Conservation (phyloP, 164 flowering plant genomes). For the Paratinospora sagittata region DNA sequence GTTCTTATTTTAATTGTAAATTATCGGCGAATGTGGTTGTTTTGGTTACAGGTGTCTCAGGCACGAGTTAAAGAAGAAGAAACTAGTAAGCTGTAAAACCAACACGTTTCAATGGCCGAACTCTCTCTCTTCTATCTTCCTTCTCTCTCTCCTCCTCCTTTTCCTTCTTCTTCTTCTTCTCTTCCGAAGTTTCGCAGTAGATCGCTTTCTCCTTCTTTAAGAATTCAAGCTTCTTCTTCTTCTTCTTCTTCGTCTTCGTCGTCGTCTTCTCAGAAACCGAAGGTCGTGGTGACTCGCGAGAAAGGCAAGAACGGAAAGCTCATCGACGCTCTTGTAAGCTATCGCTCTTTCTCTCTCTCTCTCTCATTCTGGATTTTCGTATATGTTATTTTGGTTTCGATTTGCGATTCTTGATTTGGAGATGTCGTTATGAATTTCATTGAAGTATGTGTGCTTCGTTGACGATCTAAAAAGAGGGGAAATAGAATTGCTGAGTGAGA, state of each 20-base stretch:
- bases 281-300: conserved; percentile 89
- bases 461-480: not conserved
- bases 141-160: not conserved
- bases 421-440: not conserved
- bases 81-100: conserved; percentile 13
- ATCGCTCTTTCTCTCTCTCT: not conserved
- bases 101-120: conserved; percentile 34
- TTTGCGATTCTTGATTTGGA: not conserved
- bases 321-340: conserved; percentile 58
- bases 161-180: conserved; percentile 14
- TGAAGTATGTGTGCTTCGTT: not conserved
- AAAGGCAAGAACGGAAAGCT: conserved; percentile 89
- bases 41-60: conserved; percentile 7
- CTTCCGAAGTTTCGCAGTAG: conserved; percentile 9
- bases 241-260: conserved; percentile 19
- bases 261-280: conserved; percentile 24
- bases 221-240: conserved; percentile 23
- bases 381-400: not conserved
- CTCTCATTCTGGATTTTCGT: not conserved
- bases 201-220: conserved; percentile 9
- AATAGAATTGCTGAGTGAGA: not conserved
- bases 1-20: not conserved
- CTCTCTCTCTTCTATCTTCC: conserved; percentile 28
- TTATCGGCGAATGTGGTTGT: not conserved
- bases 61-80: not conserved